Evolutionary conservation across 2,329 filamentous ascomycete genomes (phyloP).

Genomic region (Calonectria hawksworthii): DNA sequence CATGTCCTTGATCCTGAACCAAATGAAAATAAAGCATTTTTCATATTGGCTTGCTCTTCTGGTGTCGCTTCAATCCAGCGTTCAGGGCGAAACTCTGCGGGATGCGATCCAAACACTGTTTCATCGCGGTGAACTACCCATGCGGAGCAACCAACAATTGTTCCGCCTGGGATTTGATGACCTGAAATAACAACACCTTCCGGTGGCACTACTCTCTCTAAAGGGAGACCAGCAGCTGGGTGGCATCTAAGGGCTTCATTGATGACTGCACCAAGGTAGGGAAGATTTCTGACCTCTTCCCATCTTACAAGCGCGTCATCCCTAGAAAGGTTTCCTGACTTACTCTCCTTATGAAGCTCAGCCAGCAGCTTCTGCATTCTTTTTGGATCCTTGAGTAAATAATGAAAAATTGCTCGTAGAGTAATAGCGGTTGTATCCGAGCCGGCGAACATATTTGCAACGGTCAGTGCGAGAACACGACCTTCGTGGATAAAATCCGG

Average conservation of each 20-base stretch:
- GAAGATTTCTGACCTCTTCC: slow-evolving; percentile 76
- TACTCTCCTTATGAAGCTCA: slow-evolving; percentile 73
- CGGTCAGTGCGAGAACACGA: slow-evolving; percentile 26
- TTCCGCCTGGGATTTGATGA: slow-evolving; percentile 73
- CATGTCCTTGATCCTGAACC: slow-evolving; percentile 79
- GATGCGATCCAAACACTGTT: slow-evolving; percentile 77
- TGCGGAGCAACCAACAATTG: slow-evolving; percentile 79
- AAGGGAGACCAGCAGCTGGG: slow-evolving; percentile 77
- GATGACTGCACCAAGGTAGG: slow-evolving; percentile 81
- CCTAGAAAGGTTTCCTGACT: slow-evolving; percentile 63
- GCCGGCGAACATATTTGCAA: slow-evolving; percentile 38
- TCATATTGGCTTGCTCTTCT: slow-evolving; percentile 46
- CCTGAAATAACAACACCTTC: slow-evolving; percentile 74
- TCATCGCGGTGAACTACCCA: slow-evolving; percentile 80
- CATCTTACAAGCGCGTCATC: slow-evolving; percentile 72
- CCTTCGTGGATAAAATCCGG: slow-evolving; percentile 28
- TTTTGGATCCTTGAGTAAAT: slow-evolving; percentile 18
- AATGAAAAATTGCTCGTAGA: slow-evolving; percentile 32
- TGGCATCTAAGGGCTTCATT: slow-evolving; percentile 84
- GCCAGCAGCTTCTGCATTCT: slow-evolving; percentile 64
- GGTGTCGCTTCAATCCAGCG: slow-evolving; percentile 70
- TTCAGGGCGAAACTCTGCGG: slow-evolving; percentile 76
- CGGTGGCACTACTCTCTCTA: slow-evolving; percentile 79
- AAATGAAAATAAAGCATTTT: slow-evolving; percentile 64
- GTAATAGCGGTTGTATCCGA: slow-evolving; percentile 37